phyloP scores from a whole-genome alignment of 768 basidiomycete genomes.

The Mycena capillaripes region DNA sequence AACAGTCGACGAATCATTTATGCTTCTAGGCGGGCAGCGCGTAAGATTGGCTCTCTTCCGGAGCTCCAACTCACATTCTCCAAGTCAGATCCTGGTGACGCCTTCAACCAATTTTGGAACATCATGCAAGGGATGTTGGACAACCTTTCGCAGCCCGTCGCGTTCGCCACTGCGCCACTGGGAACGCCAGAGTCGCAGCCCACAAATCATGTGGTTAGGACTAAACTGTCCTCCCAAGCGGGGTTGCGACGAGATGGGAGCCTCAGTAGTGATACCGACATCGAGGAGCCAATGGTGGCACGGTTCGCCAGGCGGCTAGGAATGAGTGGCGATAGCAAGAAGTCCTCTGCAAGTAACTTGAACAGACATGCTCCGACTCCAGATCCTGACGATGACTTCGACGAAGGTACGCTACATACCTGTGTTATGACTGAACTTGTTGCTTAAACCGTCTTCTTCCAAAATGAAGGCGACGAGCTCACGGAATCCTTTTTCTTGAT shows the following conservation, averaged over 20 bases:
- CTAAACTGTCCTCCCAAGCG: constrained; percentile 34
- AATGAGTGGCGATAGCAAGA: constrained; percentile 51
- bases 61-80: constrained; percentile 26
- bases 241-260: constrained; percentile 61
- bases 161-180: constrained; percentile 87
- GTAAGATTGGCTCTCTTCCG: constrained; percentile 53
- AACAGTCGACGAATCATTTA: constrained; percentile 89
- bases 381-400: constrained; percentile 74
- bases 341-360: constrained; percentile 30
- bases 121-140: constrained; percentile 91
- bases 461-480: constrained; percentile 68
- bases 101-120: constrained; percentile 92
- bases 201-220: constrained; percentile 35
- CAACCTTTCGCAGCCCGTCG: constrained; percentile 87
- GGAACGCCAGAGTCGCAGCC: constrained; percentile 55
- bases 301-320: constrained; percentile 68
- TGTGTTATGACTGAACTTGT: neutral
- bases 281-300: constrained; percentile 73
- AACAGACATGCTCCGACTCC: constrained; percentile 40
- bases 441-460: neutral
- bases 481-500: constrained; percentile 87
- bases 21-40: constrained; percentile 84
- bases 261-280: constrained; percentile 76
- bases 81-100: constrained; percentile 86
- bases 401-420: constrained; percentile 66